Percentiles rank a stretch among this genome's conserved stretches.
Evolutionary conservation across 805 yeast genomes (phyloP).

Genomic region (Zygotorulaspora florentina): DNA sequence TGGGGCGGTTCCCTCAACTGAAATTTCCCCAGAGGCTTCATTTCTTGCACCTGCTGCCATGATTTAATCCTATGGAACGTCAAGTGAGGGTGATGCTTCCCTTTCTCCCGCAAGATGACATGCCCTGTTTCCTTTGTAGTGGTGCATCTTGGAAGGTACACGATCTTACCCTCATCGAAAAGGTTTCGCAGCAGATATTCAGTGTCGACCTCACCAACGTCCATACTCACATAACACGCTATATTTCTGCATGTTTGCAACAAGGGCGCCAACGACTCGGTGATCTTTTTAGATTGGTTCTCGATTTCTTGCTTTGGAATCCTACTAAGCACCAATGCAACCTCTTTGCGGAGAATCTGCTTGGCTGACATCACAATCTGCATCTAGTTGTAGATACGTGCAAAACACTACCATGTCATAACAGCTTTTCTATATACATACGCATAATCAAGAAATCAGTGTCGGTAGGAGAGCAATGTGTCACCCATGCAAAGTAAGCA

Average conservation of each 20-base stretch:
- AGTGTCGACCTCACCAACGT: conserved; percentile 64
- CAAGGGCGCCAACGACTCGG: conserved; percentile 15
- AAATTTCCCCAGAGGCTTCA: conserved; percentile 67
- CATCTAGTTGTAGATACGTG: not conserved
- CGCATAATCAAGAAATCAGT: too few species aligned
- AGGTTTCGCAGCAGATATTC: conserved; percentile 47
- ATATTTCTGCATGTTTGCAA: conserved; percentile 32
- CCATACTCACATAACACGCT: conserved; percentile 78
- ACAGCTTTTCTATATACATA: too few species aligned
- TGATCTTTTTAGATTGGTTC: conserved; percentile 27
- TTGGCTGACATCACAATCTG: conserved; percentile 13
- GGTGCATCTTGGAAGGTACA: conserved; percentile 56
- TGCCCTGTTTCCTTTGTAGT: conserved; percentile 33
- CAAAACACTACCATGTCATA: too few species aligned
- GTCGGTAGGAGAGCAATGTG: too few species aligned
- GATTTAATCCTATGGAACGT: conserved; percentile 51
- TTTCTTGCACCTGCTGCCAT: conserved; percentile 39
- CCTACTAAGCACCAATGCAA: conserved; percentile 14
- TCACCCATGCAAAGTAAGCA: too few species aligned
- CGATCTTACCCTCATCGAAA: conserved; percentile 46
- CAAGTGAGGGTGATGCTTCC: conserved; percentile 41
- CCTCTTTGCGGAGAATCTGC: conserved; percentile 20
- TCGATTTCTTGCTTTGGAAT: conserved; percentile 21
- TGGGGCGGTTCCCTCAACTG: conserved; percentile 60
- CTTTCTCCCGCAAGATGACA: conserved; percentile 19